phyloP scores from a whole-genome alignment of 768 basidiomycete species.

The Boletellus ananiceps region DNA sequence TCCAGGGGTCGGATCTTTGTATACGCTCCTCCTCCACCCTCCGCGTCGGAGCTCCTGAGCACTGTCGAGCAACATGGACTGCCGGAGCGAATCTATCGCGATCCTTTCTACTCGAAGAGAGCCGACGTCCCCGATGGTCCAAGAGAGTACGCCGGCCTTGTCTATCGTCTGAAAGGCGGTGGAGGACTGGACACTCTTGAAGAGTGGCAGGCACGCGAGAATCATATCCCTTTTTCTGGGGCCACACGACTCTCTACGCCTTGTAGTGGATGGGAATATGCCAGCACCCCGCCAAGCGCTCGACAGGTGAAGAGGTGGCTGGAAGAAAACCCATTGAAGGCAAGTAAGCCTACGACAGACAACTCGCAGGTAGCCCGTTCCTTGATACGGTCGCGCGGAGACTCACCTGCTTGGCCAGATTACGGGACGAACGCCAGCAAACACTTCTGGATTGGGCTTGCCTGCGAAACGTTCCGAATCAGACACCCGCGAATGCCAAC shows the following conservation, averaged over 20 bases:
- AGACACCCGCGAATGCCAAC: constrained; percentile 54
- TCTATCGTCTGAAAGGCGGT: constrained; percentile 70
- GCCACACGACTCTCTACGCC: constrained; percentile 17
- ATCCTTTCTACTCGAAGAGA: constrained; percentile 76
- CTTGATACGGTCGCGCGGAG: background rate
- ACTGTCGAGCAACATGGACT: constrained; percentile 46
- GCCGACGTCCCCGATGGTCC: constrained; percentile 64
- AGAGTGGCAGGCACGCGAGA: constrained; percentile 45
- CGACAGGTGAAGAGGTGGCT: constrained; percentile 56
- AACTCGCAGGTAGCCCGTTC: constrained; percentile 48
- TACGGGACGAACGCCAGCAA: constrained; percentile 71
- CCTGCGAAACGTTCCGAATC: constrained; percentile 39
- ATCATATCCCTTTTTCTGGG: background rate
- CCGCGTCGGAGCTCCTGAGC: constrained; percentile 40
- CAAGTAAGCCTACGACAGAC: constrained; percentile 18
- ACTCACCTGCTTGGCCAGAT: constrained; percentile 39
- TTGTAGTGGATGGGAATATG: constrained; percentile 79
- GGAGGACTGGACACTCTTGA: constrained; percentile 53
- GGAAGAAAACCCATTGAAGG: constrained; percentile 19
- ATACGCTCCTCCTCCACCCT: constrained; percentile 51
- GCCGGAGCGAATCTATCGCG: constrained; percentile 59
- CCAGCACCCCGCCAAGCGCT: constrained; percentile 58
- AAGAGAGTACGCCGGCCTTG: constrained; percentile 74
- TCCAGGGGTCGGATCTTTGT: constrained; percentile 28
- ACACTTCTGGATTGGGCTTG: constrained; percentile 63